These are phyloP conservation scores for Monosporozyma aerobia DNA, from an alignment of 805 yeast species.

Conservation along the genomic window DNA sequence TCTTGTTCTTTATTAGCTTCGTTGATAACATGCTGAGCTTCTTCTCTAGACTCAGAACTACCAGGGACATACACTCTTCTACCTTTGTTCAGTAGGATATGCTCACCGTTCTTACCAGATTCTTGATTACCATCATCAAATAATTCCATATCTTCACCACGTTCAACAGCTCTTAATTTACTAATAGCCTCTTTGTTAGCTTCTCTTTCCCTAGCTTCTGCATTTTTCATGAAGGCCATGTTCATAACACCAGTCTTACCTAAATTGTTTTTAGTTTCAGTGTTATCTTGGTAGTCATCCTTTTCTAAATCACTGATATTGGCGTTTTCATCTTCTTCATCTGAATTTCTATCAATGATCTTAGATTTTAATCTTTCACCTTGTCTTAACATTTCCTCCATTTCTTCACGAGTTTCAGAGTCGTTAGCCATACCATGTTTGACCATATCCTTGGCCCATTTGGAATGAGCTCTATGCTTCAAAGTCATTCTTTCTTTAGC, in stretches of 20 bases:
- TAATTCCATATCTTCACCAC: slow-evolving; percentile 35
- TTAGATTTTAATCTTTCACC: slow-evolving; percentile 70
- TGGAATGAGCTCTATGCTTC: slow-evolving; percentile 77
- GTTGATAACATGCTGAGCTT: slow-evolving; percentile 31
- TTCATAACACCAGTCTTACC: slow-evolving; percentile 83
- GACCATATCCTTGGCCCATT: slow-evolving; percentile 87
- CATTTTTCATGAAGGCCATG: slow-evolving; percentile 94
- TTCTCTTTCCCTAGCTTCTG: slow-evolving; percentile 58
- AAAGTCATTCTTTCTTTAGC: slow-evolving; percentile 90
- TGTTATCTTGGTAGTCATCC: slow-evolving; percentile 35
- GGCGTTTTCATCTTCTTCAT: slow-evolving; percentile 34
- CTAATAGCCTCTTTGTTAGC: slow-evolving; percentile 48
- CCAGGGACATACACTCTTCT: slow-evolving; percentile 72
- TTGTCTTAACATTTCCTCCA: slow-evolving; percentile 88
- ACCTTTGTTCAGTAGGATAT: slow-evolving; percentile 55
- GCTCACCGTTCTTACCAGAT: slow-evolving; percentile 35
- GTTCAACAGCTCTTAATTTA: slow-evolving; percentile 41
- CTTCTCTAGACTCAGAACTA: slow-evolving; percentile 21
- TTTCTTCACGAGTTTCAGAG: slow-evolving; percentile 69
- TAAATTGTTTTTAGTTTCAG: slow-evolving; percentile 33
- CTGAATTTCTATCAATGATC: slow-evolving; percentile 58
- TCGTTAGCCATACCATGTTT: slow-evolving; percentile 88
- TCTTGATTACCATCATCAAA: slow-evolving; percentile 27
- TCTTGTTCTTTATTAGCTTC: slow-evolving; percentile 37
- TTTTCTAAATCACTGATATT: slow-evolving; percentile 43